Base-by-base conservation (phyloP, 2,329 filamentous ascomycete genomes). In the Arthroderma uncinatum region DNA sequence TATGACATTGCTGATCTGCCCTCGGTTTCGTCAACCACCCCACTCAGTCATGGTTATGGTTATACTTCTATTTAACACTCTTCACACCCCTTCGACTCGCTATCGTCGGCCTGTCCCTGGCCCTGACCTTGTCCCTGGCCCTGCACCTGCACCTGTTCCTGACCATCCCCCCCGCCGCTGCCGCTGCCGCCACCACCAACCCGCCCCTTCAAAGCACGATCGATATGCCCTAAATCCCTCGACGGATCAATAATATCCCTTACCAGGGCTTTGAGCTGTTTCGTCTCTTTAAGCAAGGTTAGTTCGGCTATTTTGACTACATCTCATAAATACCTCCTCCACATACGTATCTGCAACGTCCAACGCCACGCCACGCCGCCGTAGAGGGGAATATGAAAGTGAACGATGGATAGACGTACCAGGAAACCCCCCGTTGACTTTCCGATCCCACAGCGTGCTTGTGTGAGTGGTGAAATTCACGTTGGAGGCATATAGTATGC, bases 381-480 rank as follows among this genome's bases (percentile, higher is more conserved):
- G 12, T 34, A 34, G 6, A 56, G 16, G 25, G 30, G 52, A 10
- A 40, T 21, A 42, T 53, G n/a, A 21, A 19, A 42, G 37, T 10
- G 33, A 25, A 1, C 9, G 14, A 19, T 28, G 9, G 44, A 5
- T 36, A 47, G 6, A 62, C 66, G 50, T 75, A 81, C 81, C 81
- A 60, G 92, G 93, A 72, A 98, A 98, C 0, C 93, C 91, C 30
- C 88, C 88, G 67, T 96, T 85, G 2, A 73, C 68, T 70, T 90
- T 94, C 60, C 93, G 81, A 76, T 97, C 89, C 93, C 93, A 98
- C 33, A 97, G 76, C 2, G 86, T 67, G 30, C 78, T 80, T 57
- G 80, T 75, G 61, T 75, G 65, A 1, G 73, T 68, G 12, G 69
- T 62, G 4, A 63, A 60, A 10, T 66, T 30, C 14, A 61, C 59